A percentile compares a stretch with the other conserved stretches of the same genome.
phyloP scores from a whole-genome alignment of 2,329 filamentous ascomycete species.

The Alternaria alternata region DNA sequence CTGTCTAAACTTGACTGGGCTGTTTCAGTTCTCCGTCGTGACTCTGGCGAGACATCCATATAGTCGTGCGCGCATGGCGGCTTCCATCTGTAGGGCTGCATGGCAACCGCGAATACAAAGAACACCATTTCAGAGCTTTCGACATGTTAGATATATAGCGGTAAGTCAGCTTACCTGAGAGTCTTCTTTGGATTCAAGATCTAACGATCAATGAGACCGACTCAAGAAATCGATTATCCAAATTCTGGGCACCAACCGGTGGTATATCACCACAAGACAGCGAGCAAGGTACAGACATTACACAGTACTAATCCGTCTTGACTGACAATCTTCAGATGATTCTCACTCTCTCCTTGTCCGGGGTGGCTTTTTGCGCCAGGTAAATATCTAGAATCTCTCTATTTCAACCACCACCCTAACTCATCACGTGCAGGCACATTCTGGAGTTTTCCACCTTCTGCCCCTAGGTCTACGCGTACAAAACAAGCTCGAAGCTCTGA shows the following conservation, averaged over 20 bases:
- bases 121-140: conserved; percentile 10
- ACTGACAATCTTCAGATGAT: conserved; percentile 38
- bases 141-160: conserved; percentile 45
- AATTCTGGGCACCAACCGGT: conserved; percentile 80
- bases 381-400: conserved; percentile 17
- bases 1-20: background rate
- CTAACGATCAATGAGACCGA: conserved; percentile 55
- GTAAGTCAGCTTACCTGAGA: conserved; percentile 34
- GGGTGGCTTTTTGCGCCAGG: conserved; percentile 57
- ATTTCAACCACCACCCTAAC: background rate
- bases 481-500: conserved; percentile 82
- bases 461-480: conserved; percentile 88
- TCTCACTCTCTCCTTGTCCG: conserved; percentile 56
- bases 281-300: conserved; percentile 49
- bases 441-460: conserved; percentile 91
- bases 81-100: conserved; percentile 33
- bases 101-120: conserved; percentile 20
- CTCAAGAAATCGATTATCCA: conserved; percentile 70
- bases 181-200: accelerated
- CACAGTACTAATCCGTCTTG: background rate
- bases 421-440: conserved; percentile 69
- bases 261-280: conserved; percentile 66
- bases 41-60: background rate
- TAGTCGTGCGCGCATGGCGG: conserved; percentile 35
- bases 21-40: background rate